Percentiles rank a stretch among this genome's conserved stretches.
Evolutionary conservation across 257 asterid species (phyloP).

Genomic region (Coffea canephora): DNA sequence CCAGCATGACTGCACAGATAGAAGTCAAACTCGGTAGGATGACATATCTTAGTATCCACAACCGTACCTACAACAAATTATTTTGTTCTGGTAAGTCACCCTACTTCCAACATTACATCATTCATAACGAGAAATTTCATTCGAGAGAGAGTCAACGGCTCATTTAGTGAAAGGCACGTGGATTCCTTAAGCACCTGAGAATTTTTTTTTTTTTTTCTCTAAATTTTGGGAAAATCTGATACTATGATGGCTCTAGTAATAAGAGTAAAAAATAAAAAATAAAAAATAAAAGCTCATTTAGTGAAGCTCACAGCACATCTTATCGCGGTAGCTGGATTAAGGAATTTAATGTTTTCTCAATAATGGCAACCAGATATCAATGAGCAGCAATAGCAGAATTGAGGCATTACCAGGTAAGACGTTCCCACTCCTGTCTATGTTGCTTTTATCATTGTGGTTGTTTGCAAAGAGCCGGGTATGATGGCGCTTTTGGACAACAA

Average conservation of each 20-base stretch:
- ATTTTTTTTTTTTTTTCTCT: too few relatives aligned
- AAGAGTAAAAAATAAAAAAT: too few relatives aligned
- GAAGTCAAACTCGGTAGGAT: constrained; percentile 40
- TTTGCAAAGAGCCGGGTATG: constrained; percentile 30
- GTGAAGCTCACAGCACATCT: background rate
- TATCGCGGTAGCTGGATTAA: background rate
- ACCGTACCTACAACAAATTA: constrained; percentile 30
- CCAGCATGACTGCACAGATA: constrained; percentile 42
- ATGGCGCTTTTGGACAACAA: constrained; percentile 40
- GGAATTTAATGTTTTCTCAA: constrained; percentile 2
- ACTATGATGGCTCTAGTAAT: too few relatives aligned
- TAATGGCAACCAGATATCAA: background rate
- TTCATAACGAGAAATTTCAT: background rate
- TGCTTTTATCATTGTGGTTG: constrained; percentile 28
- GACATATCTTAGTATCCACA: constrained; percentile 35
- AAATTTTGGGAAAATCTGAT: too few relatives aligned
- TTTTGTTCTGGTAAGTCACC: background rate
- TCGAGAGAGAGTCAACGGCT: too few relatives aligned
- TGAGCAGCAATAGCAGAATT: background rate
- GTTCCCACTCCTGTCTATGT: constrained; percentile 32
- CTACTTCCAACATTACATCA: background rate
- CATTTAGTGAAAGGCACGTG: too few relatives aligned
- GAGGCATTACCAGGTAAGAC: constrained; percentile 27
- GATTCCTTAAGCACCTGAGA: too few relatives aligned
- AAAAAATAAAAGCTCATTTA: too few relatives aligned